These are phyloP conservation scores for Knufia petricola DNA, from an alignment of 2,329 filamentous ascomycete species.

Conservation along the genomic window DNA sequence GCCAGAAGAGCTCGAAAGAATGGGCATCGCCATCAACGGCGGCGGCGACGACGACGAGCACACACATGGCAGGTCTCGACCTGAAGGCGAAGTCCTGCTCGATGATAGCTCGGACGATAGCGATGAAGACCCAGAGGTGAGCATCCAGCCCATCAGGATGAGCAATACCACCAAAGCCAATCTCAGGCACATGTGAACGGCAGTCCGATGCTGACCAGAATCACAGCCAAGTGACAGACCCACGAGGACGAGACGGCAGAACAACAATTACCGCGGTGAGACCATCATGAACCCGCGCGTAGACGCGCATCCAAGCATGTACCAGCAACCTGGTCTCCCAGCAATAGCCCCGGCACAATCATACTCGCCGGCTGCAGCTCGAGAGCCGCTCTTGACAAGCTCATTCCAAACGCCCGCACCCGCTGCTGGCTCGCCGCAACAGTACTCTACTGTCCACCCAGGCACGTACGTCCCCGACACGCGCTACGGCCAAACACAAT, in stretches of 20 bases:
- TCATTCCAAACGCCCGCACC: constrained; percentile 15
- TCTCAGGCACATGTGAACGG: constrained; percentile 12
- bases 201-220: constrained; percentile 17
- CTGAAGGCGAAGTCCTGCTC: constrained; percentile 21
- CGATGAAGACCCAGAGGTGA: constrained; percentile 24
- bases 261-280: constrained; percentile 21
- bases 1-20: constrained; percentile 60
- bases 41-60: constrained; percentile 10
- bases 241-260: constrained; percentile 32
- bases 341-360: constrained; percentile 19
- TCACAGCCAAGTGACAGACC: constrained; percentile 38
- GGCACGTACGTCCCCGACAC: constrained; percentile 11
- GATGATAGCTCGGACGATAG: constrained; percentile 23
- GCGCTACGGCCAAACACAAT: constrained; percentile 2
- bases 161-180: neutral
- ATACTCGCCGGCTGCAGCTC: constrained; percentile 16
- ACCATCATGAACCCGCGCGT: constrained; percentile 18
- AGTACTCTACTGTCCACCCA: constrained; percentile 16
- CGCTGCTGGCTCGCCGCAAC: constrained; percentile 11
- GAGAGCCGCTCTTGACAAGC: constrained; percentile 16
- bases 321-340: constrained; percentile 18
- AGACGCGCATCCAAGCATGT: constrained; percentile 10
- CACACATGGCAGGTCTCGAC: constrained; percentile 4
- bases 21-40: constrained; percentile 31
- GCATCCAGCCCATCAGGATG: constrained; percentile 2